phyloP scores from a whole-genome alignment of 306 rosid genomes.

The Herpetospermum pedunculosum region DNA sequence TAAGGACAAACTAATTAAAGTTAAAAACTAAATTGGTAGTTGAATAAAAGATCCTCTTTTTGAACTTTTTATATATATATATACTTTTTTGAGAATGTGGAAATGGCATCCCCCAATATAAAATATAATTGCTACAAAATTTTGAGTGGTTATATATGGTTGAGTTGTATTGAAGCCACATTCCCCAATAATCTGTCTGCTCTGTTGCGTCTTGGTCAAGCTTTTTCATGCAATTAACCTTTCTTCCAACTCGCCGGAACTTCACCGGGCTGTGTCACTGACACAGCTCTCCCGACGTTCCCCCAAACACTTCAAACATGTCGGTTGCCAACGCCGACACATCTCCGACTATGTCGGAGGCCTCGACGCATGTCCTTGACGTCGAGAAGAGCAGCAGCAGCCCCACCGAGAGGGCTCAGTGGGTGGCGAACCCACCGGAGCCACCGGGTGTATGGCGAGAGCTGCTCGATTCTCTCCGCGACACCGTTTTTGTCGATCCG shows the following conservation, averaged over 20 bases:
- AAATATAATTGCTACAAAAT: not conserved
- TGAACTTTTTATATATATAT: no score
- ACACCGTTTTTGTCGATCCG: conserved; percentile 1
- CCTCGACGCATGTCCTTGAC: conserved; percentile 6
- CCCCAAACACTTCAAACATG: conserved; percentile 37
- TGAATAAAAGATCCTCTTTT: no score
- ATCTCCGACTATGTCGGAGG: not conserved
- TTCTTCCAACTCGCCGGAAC: not conserved
- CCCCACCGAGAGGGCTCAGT: conserved; percentile 14
- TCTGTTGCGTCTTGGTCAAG: not conserved
- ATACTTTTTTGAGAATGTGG: no score
- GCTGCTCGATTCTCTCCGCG: conserved; percentile 16
- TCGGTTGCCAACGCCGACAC: not conserved
- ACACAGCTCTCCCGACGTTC: conserved; percentile 15
- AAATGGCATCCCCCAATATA: not conserved
- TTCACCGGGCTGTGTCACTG: conserved; percentile 6
- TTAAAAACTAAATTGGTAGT: no score
- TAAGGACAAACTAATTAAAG: no score
- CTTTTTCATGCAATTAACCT: not conserved
- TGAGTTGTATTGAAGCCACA: not conserved
- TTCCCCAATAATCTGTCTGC: not conserved
- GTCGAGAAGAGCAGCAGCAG: conserved; percentile 20
- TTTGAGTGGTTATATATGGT: not conserved
- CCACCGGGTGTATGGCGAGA: conserved; percentile 39
- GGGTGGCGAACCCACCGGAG: conserved; percentile 54